Percentiles rank a stretch among this genome's conserved stretches.
These are phyloP conservation scores for Aspergillus persii DNA, from an alignment of 2,329 filamentous ascomycete genomes.

Conservation along the genomic window DNA sequence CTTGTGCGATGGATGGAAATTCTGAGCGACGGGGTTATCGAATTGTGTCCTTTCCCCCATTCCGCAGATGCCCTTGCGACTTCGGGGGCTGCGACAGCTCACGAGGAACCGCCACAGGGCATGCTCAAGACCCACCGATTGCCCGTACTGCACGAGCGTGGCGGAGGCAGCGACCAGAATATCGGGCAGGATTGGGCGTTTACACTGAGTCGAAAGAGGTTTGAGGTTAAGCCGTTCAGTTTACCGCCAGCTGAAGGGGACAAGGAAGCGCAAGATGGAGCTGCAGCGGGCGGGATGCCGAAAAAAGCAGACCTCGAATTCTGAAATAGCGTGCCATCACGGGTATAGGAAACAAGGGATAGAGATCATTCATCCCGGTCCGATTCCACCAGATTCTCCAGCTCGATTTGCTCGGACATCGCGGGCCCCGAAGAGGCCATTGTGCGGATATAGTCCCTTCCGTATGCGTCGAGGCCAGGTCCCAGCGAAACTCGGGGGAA, in stretches of 20 bases:
- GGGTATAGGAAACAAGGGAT: neutral
- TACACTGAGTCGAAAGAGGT: slow-evolving; percentile 75
- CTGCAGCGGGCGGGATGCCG: slow-evolving; percentile 45
- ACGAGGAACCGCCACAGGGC: slow-evolving; percentile 78
- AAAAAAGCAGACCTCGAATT: slow-evolving; percentile 74
- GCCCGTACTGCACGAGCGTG: slow-evolving; percentile 83
- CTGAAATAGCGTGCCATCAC: slow-evolving; percentile 36
- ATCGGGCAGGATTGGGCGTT: slow-evolving; percentile 87
- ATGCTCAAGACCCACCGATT: slow-evolving; percentile 79
- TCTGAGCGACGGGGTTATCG: slow-evolving; percentile 79
- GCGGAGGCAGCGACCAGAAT: slow-evolving; percentile 70
- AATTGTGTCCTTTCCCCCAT: slow-evolving; percentile 73
- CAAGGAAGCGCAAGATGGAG: slow-evolving; percentile 57
- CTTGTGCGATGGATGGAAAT: slow-evolving; percentile 83
- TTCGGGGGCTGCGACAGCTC: slow-evolving; percentile 53
- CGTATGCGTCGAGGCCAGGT: slow-evolving; percentile 49
- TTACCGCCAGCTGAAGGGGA: slow-evolving; percentile 83
- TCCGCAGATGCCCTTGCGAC: slow-evolving; percentile 52
- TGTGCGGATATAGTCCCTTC: slow-evolving; percentile 55
- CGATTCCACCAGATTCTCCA: slow-evolving; percentile 54
- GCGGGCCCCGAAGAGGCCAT: slow-evolving; percentile 55
- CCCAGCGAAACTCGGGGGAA: slow-evolving; percentile 45
- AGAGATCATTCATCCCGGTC: slow-evolving; percentile 33
- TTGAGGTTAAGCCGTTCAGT: slow-evolving; percentile 84
- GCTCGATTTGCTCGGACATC: slow-evolving; percentile 62